Evolutionary conservation across 2,329 filamentous ascomycete species (phyloP), one percentile per base, ranked within the genome.

Genomic region (Venturia asperata): DNA sequence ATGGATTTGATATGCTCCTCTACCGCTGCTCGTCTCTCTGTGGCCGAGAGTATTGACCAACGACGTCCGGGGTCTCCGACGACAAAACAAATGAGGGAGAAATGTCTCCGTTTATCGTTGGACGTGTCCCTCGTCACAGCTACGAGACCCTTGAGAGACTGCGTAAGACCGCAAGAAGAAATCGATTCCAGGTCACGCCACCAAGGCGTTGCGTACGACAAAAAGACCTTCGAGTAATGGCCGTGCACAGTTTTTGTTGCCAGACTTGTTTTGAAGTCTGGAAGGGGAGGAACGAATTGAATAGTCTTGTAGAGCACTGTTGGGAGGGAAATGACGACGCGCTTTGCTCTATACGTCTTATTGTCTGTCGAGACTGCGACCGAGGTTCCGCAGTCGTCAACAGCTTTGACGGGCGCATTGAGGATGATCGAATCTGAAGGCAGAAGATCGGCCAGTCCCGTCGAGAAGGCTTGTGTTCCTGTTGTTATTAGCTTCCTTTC

Each of bases 161-260:
- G 76, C 0, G 74, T 71, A 0, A 80, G 72, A 2, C 83, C 83
- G 65, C 77, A 81, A n/a, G n/a, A n/a, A n/a, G n/a, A n/a, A n/a
- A n/a, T n/a, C 43, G 79, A 75, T 0, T 78, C 77, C 0, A 71
- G 65, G 0, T 74, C 69, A 0, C 74, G 70, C 83, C 82, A 85
- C 71, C 78, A 83, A 0, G 81, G 78, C 4, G 70, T 70, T 0
- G 71, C 65, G 70, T 79, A 84, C 39, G 78, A 72, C 11, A 80
- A 69, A 63, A 85, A 81, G 7, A 77, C 78, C 70, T 85, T 85
- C 62, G 77, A 79, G 68, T 82, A 82, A 67, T 80, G 79, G 5
- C 82, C 81, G 47, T 79, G 77, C 0, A 68, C 71, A 5, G 75
- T 75, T 0, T 76, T 72, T 3, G 76, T 69, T 17, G 72, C 68